Conservation (phyloP, 495 filamentous ascomycete genomes). For the Penicillium samsonianum region DNA sequence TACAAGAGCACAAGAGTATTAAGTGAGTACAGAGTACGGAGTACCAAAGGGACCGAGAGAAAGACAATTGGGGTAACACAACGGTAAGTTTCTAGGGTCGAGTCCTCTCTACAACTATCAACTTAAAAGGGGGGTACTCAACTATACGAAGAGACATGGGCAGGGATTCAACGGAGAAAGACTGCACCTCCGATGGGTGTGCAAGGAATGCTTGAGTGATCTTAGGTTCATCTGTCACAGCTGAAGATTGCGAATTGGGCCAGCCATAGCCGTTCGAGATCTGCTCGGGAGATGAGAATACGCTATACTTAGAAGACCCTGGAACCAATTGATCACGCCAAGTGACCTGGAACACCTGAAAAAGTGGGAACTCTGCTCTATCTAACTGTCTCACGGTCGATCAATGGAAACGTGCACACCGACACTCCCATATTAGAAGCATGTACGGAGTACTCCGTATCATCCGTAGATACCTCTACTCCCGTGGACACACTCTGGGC, state of each 20-base stretch:
- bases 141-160: not conserved
- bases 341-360: not conserved
- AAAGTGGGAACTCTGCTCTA: not conserved
- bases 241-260: constrained; percentile 7
- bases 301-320: not conserved
- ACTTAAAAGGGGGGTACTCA: constrained; percentile 1
- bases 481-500: not conserved
- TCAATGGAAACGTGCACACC: constrained; percentile 15
- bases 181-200: not conserved
- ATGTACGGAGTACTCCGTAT: no score
- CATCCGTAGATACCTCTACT: not conserved
- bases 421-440: constrained; percentile 5
- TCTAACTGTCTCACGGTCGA: constrained; percentile 1
- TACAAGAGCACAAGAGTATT: not conserved
- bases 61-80: not conserved
- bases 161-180: not conserved
- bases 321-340: not conserved
- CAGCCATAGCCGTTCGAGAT: constrained; percentile 8
- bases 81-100: not conserved
- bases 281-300: not conserved
- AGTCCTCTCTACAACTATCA: not conserved
- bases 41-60: not conserved
- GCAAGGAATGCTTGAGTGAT: constrained; percentile 5
- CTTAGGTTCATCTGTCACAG: constrained; percentile 9
- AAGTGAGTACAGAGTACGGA: not conserved